Evolutionary conservation across 2,329 filamentous ascomycete species (phyloP), one percentile per base, ranked within the genome.

Genomic region (Dothidotthia symphoricarpi): DNA sequence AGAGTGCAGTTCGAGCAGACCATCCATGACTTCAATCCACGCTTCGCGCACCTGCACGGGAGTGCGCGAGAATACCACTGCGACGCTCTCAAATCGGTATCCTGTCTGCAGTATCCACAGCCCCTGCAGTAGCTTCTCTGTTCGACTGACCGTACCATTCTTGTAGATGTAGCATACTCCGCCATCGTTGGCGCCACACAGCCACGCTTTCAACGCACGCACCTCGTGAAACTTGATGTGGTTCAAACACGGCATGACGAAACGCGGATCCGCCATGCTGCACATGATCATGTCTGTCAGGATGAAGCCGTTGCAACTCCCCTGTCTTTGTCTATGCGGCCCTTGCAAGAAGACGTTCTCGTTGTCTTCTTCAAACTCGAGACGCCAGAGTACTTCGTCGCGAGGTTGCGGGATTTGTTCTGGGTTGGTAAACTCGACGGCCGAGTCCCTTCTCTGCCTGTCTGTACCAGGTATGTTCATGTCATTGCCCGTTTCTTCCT

Each of bases 51-150:
- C 43, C 28, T 61, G 43, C 16, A 45, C 44, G 7, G 57, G 59
- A 6, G 57, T 53, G 16, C 58, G 48, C 16, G 58, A 62, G 34
- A 61, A 61, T 11, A 57, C 35, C n/a, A 51, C 51, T 8, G 59
- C 59, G 9, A 59, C 37, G 2, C 43, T 44, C 41, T 62, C 58
- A n/a, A 57, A 51, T 5, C 57, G 49, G 27, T 37, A 46, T 3
- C 58, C 59, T 4, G 45, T 51, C 26, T 61, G 56, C 11, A 63
- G 39, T 6, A 55, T 32, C 16, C 57, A 49, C 6, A 63, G 39
- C 28, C 58, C 49, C 22, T 61, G 51, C 28, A 63, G 39, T 8
- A 60, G 30, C 34, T 58, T 62, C 33, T 61, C 59, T 19, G 45
- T 56, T 10, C 58, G 41, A 17, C 49, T 53, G 9, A 63, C 50